Evolutionary conservation across 2,329 filamentous ascomycete genomes (phyloP), one percentile per base, ranked within the genome.

Genomic region (Aspergillus sp.): DNA sequence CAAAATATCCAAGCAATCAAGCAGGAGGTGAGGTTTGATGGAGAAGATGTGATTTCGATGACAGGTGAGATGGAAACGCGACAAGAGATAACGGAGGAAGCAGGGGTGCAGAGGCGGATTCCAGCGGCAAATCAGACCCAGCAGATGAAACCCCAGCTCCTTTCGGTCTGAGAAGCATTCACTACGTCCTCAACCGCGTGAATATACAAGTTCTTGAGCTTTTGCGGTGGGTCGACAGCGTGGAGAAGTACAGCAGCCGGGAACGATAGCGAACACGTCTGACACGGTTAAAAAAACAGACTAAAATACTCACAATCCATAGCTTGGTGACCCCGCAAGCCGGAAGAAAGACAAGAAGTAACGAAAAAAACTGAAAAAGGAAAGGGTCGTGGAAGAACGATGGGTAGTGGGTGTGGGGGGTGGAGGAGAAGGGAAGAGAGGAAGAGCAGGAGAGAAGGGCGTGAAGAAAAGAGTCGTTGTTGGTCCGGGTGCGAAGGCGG

Each of bases 221-320:
- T 51, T 54, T 57, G 50, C 57, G 59, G 65, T 68, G 64, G 64
- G 65, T 68, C 65, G 63, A 68, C 52, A 53, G 56, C 58, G 62
- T 61, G 60, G 62, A 64, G 61, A 66, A 63, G 64, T 66, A 67
- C 60, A 55, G 61, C 60, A 59, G 58, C 57, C 56, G 59, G 58
- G 54, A 59, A 39, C 36, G 55, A 48, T 60, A 53, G 59, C 59
- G 52, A 52, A 60, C 56, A 61, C 55, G 58, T 53, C 54, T 59
- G 46, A 49, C 42, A 54, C 39, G 51, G 49, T 50, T 49, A 56
- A 49, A 57, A 54, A 60, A 57, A 54, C 59, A 60, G 57, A 67
- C 61, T 58, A 60, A 57, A 53, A 57, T 59, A 79, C 76, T 77
- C 68, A 80, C 78, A 75, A 71, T 78, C 76, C 77, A 81, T 80